phyloP scores from a whole-genome alignment of 2,329 filamentous ascomycete species.

The Diaporthe ilicicola region DNA sequence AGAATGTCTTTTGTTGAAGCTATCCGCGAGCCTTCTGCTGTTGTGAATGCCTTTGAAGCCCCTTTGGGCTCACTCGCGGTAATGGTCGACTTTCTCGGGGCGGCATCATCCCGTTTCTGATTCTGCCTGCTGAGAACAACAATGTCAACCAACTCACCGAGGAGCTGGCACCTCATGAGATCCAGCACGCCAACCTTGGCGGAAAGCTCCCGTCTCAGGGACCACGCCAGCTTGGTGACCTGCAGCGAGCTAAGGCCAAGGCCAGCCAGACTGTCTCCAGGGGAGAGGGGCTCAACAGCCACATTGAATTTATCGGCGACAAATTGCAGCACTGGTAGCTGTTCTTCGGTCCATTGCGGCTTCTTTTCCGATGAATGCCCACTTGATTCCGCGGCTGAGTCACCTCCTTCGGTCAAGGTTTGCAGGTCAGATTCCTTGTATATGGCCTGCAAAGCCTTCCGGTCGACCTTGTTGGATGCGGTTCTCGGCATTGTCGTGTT shows the following conservation, averaged over 20 bases:
- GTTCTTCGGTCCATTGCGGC: constrained; percentile 26
- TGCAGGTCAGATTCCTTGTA: constrained; percentile 36
- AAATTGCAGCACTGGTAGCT: constrained; percentile 31
- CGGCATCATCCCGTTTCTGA: neutral
- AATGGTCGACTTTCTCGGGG: neutral
- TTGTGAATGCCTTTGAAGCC: neutral
- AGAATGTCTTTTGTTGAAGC: constrained; percentile 27
- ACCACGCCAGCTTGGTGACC: constrained; percentile 38
- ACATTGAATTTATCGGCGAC: constrained; percentile 31
- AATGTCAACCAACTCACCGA: constrained; percentile 37
- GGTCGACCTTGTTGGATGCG: constrained; percentile 46
- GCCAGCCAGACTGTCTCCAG: constrained; percentile 37
- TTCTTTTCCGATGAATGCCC: constrained; percentile 7
- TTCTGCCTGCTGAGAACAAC: constrained; percentile 29
- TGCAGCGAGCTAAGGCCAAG: constrained; percentile 39
- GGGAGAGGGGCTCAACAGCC: constrained; percentile 25
- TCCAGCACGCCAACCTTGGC: constrained; percentile 37
- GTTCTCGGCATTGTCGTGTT: constrained; percentile 44
- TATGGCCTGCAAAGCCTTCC: constrained; percentile 40
- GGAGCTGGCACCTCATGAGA: constrained; percentile 37
- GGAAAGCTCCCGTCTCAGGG: constrained; percentile 33
- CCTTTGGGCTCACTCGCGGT: neutral
- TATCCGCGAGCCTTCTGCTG: constrained; percentile 31
- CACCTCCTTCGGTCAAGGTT: constrained; percentile 29
- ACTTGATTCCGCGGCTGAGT: neutral